These are phyloP conservation scores for Crithidia brevicula DNA, from an alignment of 208 protist species.

Conservation along the genomic window DNA sequence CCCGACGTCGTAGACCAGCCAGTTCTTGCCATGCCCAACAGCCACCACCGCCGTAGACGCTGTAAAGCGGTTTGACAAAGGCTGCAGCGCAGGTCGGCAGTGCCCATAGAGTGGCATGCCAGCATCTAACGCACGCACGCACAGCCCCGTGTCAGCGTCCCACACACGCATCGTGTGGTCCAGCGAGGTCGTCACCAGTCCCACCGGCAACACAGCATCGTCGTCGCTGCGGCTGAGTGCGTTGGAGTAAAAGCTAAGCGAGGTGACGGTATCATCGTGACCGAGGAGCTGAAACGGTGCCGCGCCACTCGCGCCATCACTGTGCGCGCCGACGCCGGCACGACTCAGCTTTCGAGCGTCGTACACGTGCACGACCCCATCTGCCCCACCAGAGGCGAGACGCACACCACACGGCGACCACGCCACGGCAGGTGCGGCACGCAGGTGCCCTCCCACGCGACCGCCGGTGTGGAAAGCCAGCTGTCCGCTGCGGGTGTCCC, in stretches of 20 bases:
- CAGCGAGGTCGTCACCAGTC: slow-evolving; percentile 76
- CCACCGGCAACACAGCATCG: slow-evolving; percentile 47
- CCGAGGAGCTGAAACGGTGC: slow-evolving; percentile 63
- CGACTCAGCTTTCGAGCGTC: slow-evolving; percentile 66
- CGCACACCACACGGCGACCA: slow-evolving; percentile 86
- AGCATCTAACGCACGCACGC: slow-evolving; percentile 49
- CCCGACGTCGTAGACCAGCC: slow-evolving; percentile 64
- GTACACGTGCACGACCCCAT: slow-evolving; percentile 78
- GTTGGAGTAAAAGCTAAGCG: slow-evolving; percentile 65
- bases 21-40: slow-evolving; percentile 59
- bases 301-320: slow-evolving; percentile 12
- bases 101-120: slow-evolving; percentile 66
- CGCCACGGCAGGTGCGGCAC: slow-evolving; percentile 57
- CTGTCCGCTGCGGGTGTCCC: slow-evolving; percentile 74
- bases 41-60: slow-evolving; percentile 22
- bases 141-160: slow-evolving; percentile 72
- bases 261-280: slow-evolving; percentile 87
- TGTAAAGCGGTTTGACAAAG: not conserved
- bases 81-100: slow-evolving; percentile 37
- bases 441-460: slow-evolving; percentile 62
- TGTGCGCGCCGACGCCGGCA: slow-evolving; percentile 10
- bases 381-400: slow-evolving; percentile 72
- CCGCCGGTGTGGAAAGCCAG: slow-evolving; percentile 60
- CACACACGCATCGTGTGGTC: slow-evolving; percentile 78
- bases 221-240: slow-evolving; percentile 1